phyloP scores from a whole-genome alignment of 2,329 filamentous ascomycete genomes.

The Sordariomycetes sp. region DNA sequence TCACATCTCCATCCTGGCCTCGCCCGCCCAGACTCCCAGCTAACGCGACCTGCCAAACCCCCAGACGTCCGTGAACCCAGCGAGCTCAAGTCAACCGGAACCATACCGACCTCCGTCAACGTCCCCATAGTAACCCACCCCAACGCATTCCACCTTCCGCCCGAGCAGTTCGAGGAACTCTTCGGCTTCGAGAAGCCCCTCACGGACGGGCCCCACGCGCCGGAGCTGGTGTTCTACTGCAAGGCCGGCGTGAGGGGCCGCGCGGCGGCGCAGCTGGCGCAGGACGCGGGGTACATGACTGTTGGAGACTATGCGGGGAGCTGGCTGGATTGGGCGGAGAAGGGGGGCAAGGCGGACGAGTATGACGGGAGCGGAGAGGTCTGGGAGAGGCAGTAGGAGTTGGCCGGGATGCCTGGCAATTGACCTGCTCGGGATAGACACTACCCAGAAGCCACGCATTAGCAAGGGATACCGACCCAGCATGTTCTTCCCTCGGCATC shows the following conservation, averaged over 20 bases:
- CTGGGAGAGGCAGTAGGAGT: background rate
- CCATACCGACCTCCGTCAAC: constrained; percentile 73
- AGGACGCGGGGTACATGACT: constrained; percentile 61
- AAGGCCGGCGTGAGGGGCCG: constrained; percentile 78
- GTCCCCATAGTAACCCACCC: constrained; percentile 69
- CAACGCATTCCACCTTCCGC: constrained; percentile 66
- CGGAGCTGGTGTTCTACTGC: constrained; percentile 76
- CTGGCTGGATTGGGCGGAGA: constrained; percentile 73
- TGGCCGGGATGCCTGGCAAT: too few species aligned
- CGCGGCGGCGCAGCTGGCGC: constrained; percentile 67
- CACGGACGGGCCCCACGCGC: constrained; percentile 22
- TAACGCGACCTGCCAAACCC: background rate
- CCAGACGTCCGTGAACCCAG: constrained; percentile 61
- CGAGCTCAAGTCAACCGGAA: constrained; percentile 54
- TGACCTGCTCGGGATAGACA: too few species aligned
- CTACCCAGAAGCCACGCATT: too few species aligned
- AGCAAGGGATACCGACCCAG: too few species aligned
- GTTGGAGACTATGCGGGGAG: constrained; percentile 66
- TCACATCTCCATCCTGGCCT: too few species aligned
- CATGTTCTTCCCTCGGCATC: too few species aligned
- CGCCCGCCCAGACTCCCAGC: background rate
- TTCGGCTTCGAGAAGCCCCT: constrained; percentile 66
- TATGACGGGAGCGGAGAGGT: background rate
- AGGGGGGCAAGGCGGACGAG: constrained; percentile 41
- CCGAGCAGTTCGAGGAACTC: constrained; percentile 71